phyloP scores from a whole-genome alignment of 345 rosid species.

The Citropsis articulata region DNA sequence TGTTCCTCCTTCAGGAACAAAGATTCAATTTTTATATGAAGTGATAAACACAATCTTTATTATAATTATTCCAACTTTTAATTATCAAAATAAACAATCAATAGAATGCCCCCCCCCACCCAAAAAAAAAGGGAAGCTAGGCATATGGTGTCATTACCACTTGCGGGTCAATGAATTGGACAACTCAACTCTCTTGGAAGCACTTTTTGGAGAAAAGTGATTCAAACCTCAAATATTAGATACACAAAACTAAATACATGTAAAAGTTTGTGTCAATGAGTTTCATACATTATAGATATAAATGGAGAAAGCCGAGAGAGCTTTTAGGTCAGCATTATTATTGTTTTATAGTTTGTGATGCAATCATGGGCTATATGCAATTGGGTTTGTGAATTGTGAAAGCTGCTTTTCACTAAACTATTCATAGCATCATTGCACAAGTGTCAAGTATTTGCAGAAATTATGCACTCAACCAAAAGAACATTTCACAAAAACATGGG shows the following conservation, averaged over 20 bases:
- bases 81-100: background rate
- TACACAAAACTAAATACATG: background rate
- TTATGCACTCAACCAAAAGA: no score
- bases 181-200: constrained; percentile 29
- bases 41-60: background rate
- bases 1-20: constrained; percentile 21
- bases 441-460: background rate
- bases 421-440: background rate
- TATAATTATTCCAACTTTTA: background rate
- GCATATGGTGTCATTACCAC: constrained; percentile 34
- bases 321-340: background rate
- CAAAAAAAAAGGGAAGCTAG: constrained; percentile 3
- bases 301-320: background rate
- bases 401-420: background rate
- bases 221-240: background rate
- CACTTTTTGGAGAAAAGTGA: background rate
- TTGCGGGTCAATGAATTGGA: constrained; percentile 23
- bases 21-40: constrained; percentile 8
- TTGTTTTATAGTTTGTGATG: background rate
- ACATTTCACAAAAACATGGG: no score
- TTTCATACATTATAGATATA: background rate
- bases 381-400: background rate
- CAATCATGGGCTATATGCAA: background rate
- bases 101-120: background rate
- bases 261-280: background rate